Evolutionary conservation across 352 stramenopile genomes (phyloP), one percentile per base, ranked within the genome.

Genomic region (Phytophthora europaea): DNA sequence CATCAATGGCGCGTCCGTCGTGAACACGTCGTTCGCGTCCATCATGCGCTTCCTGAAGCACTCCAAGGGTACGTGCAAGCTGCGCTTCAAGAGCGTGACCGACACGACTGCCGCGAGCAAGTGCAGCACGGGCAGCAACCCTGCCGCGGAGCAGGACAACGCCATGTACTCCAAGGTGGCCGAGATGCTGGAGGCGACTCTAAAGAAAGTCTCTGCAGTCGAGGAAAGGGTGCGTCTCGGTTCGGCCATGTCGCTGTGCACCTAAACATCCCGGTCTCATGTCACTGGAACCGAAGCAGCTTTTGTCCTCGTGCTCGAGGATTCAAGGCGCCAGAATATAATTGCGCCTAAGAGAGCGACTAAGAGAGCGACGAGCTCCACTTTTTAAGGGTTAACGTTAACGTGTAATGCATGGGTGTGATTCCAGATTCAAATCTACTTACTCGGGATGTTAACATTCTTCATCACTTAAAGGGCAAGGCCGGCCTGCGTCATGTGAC

Each of bases 11-110:
- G 80, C 85, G 20, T 78, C 78, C 0, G 89, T 94, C 18, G 72
- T 70, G 4, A 78, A 63, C 22, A 81, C 87, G 55, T 81, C 83
- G 26, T 90, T 88, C 64, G 64, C 84, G 48, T 89, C 85, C 31
- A 91, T 95, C 71, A 87, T 81, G 61, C 84, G 85, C 33, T 94
- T 94, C 65, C 69, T 95, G 38, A 95, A 95, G 73, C 86, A 88
- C 77, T 82, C 81, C 48, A 94, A 93, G 60, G 81, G 81, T 9
- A 91, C 82, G 54, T 95, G 87, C 77, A 95, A 88, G 61, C 76
- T 95, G 47, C 83, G 78, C 31, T 95, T 94, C 15, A 86, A 84
- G 50, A 70, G 53, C 48, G 31, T 23, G 47, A n/a, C 52, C 36
- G 58, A 73, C 26, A 13, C 50, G 16, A 63, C 56, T 22, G 18